phyloP scores from a whole-genome alignment of 1,284 basidiomycete species.

The Cryptococcus hybrid region DNA sequence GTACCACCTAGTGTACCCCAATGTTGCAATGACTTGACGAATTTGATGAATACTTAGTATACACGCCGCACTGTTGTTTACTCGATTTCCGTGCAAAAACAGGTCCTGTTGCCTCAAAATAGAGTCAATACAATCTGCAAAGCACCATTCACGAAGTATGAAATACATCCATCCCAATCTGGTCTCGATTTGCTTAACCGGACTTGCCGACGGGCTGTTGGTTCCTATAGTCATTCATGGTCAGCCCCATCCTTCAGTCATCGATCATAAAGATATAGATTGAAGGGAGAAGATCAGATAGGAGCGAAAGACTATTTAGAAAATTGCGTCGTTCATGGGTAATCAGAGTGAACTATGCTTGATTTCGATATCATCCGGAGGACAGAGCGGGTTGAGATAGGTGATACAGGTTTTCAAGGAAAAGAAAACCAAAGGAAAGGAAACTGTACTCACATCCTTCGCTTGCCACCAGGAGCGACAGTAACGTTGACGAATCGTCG shows the following conservation, averaged over 20 bases:
- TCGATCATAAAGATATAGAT: conserved; percentile 2
- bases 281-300: conserved; percentile 63
- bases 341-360: conserved; percentile 91
- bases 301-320: conserved; percentile 82
- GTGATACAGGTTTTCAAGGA: neutral
- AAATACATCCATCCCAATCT: neutral
- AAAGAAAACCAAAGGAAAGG: conserved; percentile 2
- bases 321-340: conserved; percentile 65
- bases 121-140: too few species aligned
- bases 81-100: too few species aligned
- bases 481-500: conserved; percentile 78
- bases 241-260: conserved; percentile 10
- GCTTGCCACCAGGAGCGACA: conserved; percentile 85
- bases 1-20: too few species aligned
- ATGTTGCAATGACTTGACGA: too few species aligned
- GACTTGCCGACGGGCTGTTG: conserved; percentile 50
- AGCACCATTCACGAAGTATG: neutral
- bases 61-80: too few species aligned
- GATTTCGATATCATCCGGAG: conserved; percentile 61
- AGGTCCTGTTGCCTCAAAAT: too few species aligned
- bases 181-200: conserved; percentile 27
- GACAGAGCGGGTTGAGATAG: neutral
- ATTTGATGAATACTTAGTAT: too few species aligned
- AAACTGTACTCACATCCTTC: conserved; percentile 77
- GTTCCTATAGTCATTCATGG: conserved; percentile 34